Evolutionary conservation across 1,284 basidiomycete genomes (phyloP), one percentile per base, ranked within the genome.

Genomic region (Cutaneotrichosporon cutaneum): DNA sequence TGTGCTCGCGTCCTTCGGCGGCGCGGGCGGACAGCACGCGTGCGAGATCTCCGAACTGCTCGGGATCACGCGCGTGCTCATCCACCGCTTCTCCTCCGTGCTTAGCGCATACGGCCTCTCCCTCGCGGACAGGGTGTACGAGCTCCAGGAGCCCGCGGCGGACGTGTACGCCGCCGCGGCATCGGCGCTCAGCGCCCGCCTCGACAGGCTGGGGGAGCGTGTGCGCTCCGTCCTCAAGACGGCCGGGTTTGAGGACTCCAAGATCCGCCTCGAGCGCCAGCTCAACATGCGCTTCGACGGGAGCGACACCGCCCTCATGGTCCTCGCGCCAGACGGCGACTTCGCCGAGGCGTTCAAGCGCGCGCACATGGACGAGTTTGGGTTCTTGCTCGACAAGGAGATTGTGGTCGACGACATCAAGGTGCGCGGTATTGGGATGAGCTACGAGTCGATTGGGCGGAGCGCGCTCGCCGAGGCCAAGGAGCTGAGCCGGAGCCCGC

Each of bases 401-500:
- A 85, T 97, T 69, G 85, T 92, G 52, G 89, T 95, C 11, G 94
- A 96, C 76, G 94, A 97, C 80, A 82, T 98, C 78, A 92, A 95
- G 81, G 92, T 90, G 27, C 63, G 82, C 63, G 82, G 80, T 0
- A 88, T 92, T 44, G 93, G 94, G 55, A 93, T 91, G 80, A 92
- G 92, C 0, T 94, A 92, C 77, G 90, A 93, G 75, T 82, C 83
- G 3, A 84, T 94, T 2, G 90, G 90, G 0, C 83, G 88, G 64
- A 88, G 88, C 1, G 89, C 92, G n/a, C 90, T 89, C 71, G 77
- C 82, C 11, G 91, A 95, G 78, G 80, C 89, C 21, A 82, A 79
- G 68, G 18, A 54, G 3, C 59, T 72, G 47, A 44, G 47, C 2
- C 56, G 63, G 4, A 55, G 35, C 2, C 27, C 58, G 4, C 62